Base-by-base conservation (phyloP, 495 filamentous ascomycete species). In the Penicillium subrubescens region DNA sequence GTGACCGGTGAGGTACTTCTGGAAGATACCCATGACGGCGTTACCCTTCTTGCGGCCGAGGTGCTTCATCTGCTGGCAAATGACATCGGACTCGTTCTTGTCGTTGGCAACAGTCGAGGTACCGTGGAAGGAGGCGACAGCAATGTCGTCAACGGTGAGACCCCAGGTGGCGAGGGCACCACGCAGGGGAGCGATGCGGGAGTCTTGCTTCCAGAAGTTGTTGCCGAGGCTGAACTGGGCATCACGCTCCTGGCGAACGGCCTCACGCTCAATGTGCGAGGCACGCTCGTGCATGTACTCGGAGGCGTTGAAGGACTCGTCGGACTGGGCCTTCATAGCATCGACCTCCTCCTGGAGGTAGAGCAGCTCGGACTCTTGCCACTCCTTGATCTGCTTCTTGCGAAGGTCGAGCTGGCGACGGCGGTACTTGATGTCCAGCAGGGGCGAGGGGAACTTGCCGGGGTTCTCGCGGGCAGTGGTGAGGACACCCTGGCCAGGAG, bases 21-120 rank as follows among this genome's bases (percentile, higher is more conserved):
- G 95, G 91, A 98, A 99, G 75, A 99, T 94, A 79, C 95, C 95
- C 62, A 98, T 77, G 8, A 99, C 82, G 31, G 96, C 93, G 75
- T 99, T 98, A 70, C 95, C 95, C 86, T 97, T 97, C 77, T 88
- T 87, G 56, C 95, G 90, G 63, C 96, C 95, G 52, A 99, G 89
- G 75, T 99, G 96, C 69, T 87, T 89, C 79, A 99, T 84, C 81
- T 98, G 96, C 77, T 97, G 91, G 84, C 94, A 97, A 68, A 99
- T 89, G 72, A 97, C 94, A 61, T 95, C 93, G 31, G 95, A 97
- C 77, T 99, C 95, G 76, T 99, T 99, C 88, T 99, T 99, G 83
- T 99, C 95, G 73, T 99, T 99, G 60, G 95, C 95, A 63, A 96
- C 93, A 41, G 95, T 99, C 23, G 94, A 97, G 33, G 95, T 99